Conservation (phyloP, 805 yeast species). For the Candida boleticola region DNA sequence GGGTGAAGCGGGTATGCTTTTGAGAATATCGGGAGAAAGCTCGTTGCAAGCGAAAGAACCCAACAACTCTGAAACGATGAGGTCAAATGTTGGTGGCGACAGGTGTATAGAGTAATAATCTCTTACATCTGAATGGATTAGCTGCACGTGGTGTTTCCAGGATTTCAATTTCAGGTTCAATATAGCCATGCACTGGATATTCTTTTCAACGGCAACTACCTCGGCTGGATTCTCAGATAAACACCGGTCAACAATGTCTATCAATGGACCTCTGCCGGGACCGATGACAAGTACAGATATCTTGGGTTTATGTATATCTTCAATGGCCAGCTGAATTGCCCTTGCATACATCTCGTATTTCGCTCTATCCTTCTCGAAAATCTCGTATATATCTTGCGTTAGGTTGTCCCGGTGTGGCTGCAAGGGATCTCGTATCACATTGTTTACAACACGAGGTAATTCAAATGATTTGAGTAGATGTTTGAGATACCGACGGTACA, state of each 20-base stretch:
- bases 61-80: conserved; percentile 76
- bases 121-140: conserved; percentile 62
- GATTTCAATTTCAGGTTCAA: conserved; percentile 48
- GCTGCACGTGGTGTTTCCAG: conserved; percentile 54
- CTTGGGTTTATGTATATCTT: conserved; percentile 20
- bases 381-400: conserved; percentile 57
- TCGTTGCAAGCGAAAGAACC: conserved; percentile 96
- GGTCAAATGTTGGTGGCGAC: conserved; percentile 35
- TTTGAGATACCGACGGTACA: neutral
- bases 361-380: conserved; percentile 66
- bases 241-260: conserved; percentile 36
- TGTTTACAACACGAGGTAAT: neutral
- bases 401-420: conserved; percentile 67
- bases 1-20: conserved; percentile 26
- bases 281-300: conserved; percentile 62
- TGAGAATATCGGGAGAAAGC: conserved; percentile 73
- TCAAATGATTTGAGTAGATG: neutral
- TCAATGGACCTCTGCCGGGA: conserved; percentile 85
- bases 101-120: conserved; percentile 34
- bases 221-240: conserved; percentile 2
- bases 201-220: conserved; percentile 67
- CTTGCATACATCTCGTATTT: conserved; percentile 69
- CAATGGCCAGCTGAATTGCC: conserved; percentile 61
- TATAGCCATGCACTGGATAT: conserved; percentile 54
- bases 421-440: conserved; percentile 50